Base-by-base conservation (phyloP, 2,329 filamentous ascomycete genomes). In the Verticillium nonalfalfae region DNA sequence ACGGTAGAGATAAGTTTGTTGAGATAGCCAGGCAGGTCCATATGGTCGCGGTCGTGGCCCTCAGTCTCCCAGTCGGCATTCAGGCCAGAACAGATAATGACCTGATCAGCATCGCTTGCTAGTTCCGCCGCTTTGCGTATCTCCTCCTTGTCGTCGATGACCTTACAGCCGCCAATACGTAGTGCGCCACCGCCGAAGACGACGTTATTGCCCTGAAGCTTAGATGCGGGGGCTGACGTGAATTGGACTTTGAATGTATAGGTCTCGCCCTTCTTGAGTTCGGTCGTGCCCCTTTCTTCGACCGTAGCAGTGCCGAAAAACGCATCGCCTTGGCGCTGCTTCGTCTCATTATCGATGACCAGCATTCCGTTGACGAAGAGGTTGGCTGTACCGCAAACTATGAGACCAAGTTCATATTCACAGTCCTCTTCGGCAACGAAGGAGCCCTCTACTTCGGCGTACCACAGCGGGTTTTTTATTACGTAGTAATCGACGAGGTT, bases 31-130 rank as follows among this genome's bases (percentile, higher is more conserved):
- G 90, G 92, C 1, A 92, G 78, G 13, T 85, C 88, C 68, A 94
- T 82, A 72, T 89, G 88, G 69, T 87, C 88, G 58, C 90, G 85
- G 73, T 94, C 90, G 62, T 84, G 79, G 56, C 87, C 87, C 76
- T 90, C 89, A 1, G 85, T 85, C 71, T 91, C 89, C 88, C 88
- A 91, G 68, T 91, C 88, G 59, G 81, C 82, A 68, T 90, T 90
- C 34, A 94, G 81, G 1, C 91, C 91, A 1, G 87, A 88, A 69
- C 90, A 90, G 60, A 95, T 79, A 64, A 95, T 82, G 57, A 93
- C 91, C 69, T 93, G 89, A 61, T 94, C 90, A 1, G 88, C 87
- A 52, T 84, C 80, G 70, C 81, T 83, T 35, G 91, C 91, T 7
- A 90, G 78, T 34, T 82, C 79, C 1, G 89, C 88, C 0, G 91